These are phyloP conservation scores for Rhinocladiella similis DNA, from an alignment of 2,329 filamentous ascomycete genomes.

Conservation along the genomic window DNA sequence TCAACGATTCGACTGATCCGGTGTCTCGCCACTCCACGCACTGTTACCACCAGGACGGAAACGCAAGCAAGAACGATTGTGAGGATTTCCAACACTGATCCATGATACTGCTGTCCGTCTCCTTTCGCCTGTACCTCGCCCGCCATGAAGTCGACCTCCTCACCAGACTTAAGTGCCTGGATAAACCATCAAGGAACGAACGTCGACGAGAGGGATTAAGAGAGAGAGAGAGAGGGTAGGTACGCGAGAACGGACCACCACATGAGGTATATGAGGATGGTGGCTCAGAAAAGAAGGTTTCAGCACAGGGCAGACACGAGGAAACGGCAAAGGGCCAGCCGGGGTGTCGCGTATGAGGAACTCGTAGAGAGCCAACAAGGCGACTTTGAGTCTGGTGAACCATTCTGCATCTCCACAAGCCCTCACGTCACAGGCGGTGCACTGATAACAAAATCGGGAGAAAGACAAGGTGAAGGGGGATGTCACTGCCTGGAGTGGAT, in stretches of 20 bases:
- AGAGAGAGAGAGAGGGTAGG: background rate
- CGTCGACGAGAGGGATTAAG: background rate
- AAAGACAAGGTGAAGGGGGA: background rate
- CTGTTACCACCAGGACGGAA: constrained; percentile 11
- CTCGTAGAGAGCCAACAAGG: too few relatives aligned
- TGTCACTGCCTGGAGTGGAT: background rate
- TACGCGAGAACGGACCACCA: constrained; percentile 4
- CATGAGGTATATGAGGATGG: constrained; percentile 3
- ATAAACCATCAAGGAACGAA: constrained; percentile 2
- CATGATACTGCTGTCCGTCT: constrained; percentile 6
- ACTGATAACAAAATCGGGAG: background rate
- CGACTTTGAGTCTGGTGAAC: too few relatives aligned
- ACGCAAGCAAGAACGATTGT: constrained; percentile 10
- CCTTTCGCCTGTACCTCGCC: constrained; percentile 10
- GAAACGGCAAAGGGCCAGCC: background rate
- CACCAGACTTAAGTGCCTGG: background rate
- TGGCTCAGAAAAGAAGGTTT: background rate
- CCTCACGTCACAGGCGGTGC: constrained; percentile 6
- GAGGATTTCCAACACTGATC: constrained; percentile 11
- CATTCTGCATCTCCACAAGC: background rate
- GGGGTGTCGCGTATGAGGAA: background rate
- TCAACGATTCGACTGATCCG: constrained; percentile 10
- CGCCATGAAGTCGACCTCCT: constrained; percentile 4
- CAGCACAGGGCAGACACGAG: background rate
- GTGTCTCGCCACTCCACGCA: constrained; percentile 12